Percentiles rank a stretch among this genome's conserved stretches.
Conservation (phyloP, 306 rosid species). For the Medicago arabica region DNA sequence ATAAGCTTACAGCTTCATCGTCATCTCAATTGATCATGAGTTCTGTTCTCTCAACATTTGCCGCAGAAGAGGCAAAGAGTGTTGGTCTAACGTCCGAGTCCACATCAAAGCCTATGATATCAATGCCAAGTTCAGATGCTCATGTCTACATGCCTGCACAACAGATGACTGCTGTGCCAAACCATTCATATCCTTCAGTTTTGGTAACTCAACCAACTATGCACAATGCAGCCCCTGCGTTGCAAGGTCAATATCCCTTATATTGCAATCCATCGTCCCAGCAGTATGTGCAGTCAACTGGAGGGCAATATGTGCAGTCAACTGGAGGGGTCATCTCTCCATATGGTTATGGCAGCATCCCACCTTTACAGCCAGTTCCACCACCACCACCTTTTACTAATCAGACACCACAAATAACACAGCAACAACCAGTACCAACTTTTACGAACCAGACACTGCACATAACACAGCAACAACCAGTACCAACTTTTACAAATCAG, state of each 20-base stretch:
- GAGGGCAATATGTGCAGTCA: slow-evolving; percentile 68
- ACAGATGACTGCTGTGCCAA: slow-evolving; percentile 56
- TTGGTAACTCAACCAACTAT: slow-evolving; percentile 57
- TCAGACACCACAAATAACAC: slow-evolving; percentile 58
- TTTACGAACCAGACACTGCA: slow-evolving; percentile 55
- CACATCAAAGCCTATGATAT: slow-evolving; percentile 54
- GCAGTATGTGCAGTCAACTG: slow-evolving; percentile 70
- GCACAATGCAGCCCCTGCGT: slow-evolving; percentile 58
- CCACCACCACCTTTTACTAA: slow-evolving; percentile 50
- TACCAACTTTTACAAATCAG: slow-evolving; percentile 55
- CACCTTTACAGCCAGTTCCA: slow-evolving; percentile 56
- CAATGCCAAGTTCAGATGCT: slow-evolving; percentile 57
- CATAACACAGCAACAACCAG: slow-evolving; percentile 57
- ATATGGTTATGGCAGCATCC: slow-evolving; percentile 70
- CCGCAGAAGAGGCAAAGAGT: slow-evolving; percentile 86
- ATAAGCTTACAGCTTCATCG: slow-evolving; percentile 90
- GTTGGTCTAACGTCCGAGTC: slow-evolving; percentile 61
- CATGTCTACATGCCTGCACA: slow-evolving; percentile 64
- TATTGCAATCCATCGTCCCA: slow-evolving; percentile 65
- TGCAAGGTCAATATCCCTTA: slow-evolving; percentile 77
- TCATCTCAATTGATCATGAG: slow-evolving; percentile 91
- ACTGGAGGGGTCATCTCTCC: slow-evolving; percentile 61
- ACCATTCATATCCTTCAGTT: slow-evolving; percentile 73
- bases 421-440: slow-evolving; percentile 61
- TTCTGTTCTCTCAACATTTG: slow-evolving; percentile 89